A percentile compares a stretch with the other conserved stretches of the same genome.
These are phyloP conservation scores for Apiospora arundinis DNA, from an alignment of 2,329 filamentous ascomycete genomes.

Conservation along the genomic window DNA sequence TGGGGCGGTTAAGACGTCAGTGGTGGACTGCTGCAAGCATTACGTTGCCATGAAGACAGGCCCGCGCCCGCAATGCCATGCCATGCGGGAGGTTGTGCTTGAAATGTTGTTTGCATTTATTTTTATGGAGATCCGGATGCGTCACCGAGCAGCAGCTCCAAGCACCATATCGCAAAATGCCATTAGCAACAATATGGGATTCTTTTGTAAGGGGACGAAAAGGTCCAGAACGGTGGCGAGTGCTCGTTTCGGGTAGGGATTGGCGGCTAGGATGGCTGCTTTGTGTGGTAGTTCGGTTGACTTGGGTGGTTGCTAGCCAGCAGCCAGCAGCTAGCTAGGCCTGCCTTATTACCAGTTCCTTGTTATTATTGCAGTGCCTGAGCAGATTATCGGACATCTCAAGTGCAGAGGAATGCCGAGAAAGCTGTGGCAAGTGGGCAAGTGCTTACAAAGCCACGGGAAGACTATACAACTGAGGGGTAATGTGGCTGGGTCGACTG, in stretches of 20 bases:
- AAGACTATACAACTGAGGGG: not conserved
- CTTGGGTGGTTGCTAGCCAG: not conserved
- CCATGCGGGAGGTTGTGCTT: no score
- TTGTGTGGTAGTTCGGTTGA: not conserved
- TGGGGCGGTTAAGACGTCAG: not conserved
- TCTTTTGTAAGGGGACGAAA: not conserved
- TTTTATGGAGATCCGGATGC: not conserved
- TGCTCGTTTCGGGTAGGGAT: slow-evolving; percentile 7
- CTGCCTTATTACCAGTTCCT: not conserved
- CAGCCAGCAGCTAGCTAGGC: no score
- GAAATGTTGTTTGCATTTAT: not conserved
- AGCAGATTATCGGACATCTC: not conserved
- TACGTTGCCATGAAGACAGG: not conserved
- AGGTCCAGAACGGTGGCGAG: not conserved
- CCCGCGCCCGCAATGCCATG: no score
- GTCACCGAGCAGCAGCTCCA: not conserved
- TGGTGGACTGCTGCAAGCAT: not conserved
- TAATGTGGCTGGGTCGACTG: not conserved
- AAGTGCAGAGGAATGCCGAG: not conserved
- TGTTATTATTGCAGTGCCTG: not conserved
- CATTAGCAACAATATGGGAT: slow-evolving; percentile 19
- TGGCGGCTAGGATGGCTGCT: not conserved
- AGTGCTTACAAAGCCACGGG: not conserved
- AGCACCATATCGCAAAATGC: slow-evolving; percentile 14
- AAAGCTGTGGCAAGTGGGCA: not conserved